Evolutionary conservation across 441 rosid genomes (phyloP), one percentile per base, ranked within the genome.

Genomic region (Pelargonium cotyledonis): DNA sequence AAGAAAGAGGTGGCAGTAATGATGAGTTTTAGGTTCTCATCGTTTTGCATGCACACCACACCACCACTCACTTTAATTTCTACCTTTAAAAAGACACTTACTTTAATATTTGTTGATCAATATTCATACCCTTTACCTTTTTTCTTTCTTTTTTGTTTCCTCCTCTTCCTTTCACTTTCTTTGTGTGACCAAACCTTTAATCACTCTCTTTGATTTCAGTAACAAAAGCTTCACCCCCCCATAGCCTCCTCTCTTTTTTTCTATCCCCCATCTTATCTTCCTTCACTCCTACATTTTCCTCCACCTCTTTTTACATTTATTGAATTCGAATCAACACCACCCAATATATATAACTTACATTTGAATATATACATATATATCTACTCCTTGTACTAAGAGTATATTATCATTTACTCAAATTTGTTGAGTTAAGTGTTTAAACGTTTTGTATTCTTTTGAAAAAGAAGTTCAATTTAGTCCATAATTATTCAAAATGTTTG

Each of bases 191-290:
- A 69, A 40, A 40, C 57, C 57, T 79, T 79, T 70, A 73, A 73
- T 75, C 77, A 69, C 61, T 65, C 78, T 64, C 77, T 73, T 79
- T 63, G 73, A 73, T 73, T 79, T 79, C 79, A 79, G 82, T 69
- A 73, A 58, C 79, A 70, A 70, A 69, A 60, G 65, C 61, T 8
- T 51, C 26, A 23, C n/a, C n/a, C n/a, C n/a, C n/a, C 58, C 38
- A 61, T 21, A 61, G 18, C 60, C 68, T 2, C 2, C 71, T 23
- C 65, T 23, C 65, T 51, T 12, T 65, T 66, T 41, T 21, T 65
- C 67, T 55, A 44, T 51, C 63, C 2, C 19, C 2, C 31, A 15
- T 6, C 21, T 21, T 49, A 49, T 49, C 43, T 40, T 40, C 26
- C 16, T 11, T 12, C 16, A 12, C 57, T 49, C 12, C 5, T 12